These are phyloP conservation scores for Arthromyces matolae DNA, from an alignment of 768 basidiomycete species.

Conservation along the genomic window DNA sequence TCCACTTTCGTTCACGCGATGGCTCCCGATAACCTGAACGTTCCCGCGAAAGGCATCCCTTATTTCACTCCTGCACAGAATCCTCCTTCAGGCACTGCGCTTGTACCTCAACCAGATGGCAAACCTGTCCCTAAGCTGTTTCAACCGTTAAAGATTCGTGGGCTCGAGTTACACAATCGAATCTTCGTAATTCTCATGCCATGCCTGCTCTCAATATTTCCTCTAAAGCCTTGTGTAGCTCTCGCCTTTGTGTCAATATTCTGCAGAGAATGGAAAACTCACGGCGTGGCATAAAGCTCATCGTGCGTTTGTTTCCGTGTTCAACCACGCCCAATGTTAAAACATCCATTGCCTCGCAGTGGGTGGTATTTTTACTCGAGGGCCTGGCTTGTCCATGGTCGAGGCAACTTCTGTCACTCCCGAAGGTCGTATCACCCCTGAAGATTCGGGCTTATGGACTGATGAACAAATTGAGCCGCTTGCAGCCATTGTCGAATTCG, in stretches of 20 bases:
- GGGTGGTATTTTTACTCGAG: constrained; percentile 49
- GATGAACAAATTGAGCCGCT: constrained; percentile 50
- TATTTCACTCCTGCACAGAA: constrained; percentile 46
- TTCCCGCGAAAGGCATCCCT: constrained; percentile 13
- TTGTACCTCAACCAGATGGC: constrained; percentile 35
- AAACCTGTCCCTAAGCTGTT: constrained; percentile 38
- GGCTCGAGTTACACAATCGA: constrained; percentile 50
- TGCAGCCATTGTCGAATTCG: constrained; percentile 59
- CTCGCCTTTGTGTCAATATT: constrained; percentile 61
- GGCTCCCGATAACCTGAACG: constrained; percentile 15
- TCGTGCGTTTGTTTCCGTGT: constrained; percentile 38
- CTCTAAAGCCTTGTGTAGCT: constrained; percentile 25
- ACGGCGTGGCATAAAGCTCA: constrained; percentile 60
- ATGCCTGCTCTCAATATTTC: background rate
- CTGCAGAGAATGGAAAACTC: constrained; percentile 46
- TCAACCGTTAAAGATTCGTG: constrained; percentile 52
- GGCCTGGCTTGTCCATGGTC: constrained; percentile 54
- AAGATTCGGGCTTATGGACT: constrained; percentile 62
- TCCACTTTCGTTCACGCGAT: constrained; percentile 7
- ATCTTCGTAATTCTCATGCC: constrained; percentile 39
- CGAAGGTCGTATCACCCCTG: constrained; percentile 62
- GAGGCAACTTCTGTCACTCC: constrained; percentile 66
- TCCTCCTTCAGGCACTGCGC: constrained; percentile 41
- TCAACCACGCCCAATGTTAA: constrained; percentile 6
- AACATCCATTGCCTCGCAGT: constrained; percentile 28